Percentiles rank a stretch among this genome's conserved stretches.
phyloP scores from a whole-genome alignment of 140 eudicot species.

The Stevia rebaudiana region DNA sequence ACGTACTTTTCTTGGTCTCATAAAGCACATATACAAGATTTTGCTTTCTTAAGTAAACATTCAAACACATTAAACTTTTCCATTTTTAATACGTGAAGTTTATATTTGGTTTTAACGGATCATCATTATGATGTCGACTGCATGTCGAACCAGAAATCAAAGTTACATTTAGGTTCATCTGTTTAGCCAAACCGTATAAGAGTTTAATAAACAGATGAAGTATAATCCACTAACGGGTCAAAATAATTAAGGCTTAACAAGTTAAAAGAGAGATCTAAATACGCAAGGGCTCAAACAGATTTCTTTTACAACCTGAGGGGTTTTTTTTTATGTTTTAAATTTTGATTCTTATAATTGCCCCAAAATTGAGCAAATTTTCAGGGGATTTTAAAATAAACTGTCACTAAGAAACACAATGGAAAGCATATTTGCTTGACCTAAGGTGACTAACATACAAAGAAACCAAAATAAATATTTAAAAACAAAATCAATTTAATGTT shows the following conservation, averaged over 20 bases:
- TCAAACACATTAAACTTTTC: too few relatives aligned
- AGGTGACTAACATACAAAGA: conserved; percentile 6
- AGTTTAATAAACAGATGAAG: neutral
- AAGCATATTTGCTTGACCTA: conserved; percentile 20
- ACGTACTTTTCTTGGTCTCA: too few relatives aligned
- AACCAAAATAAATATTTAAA: neutral
- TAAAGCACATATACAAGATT: too few relatives aligned
- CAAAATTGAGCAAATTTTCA: too few relatives aligned
- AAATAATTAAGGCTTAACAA: too few relatives aligned
- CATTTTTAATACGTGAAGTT: too few relatives aligned
- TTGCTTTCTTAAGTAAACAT: too few relatives aligned
- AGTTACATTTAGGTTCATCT: neutral
- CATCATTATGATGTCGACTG: too few relatives aligned
- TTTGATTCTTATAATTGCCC: too few relatives aligned
- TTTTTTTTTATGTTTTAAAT: neutral
- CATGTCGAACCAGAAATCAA: too few relatives aligned
- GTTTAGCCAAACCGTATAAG: neutral
- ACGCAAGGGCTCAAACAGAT: neutral
- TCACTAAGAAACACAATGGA: conserved; percentile 16
- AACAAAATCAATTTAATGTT: neutral
- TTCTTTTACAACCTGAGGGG: neutral
- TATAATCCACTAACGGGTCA: neutral
- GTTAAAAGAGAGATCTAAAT: too few relatives aligned
- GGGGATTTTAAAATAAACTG: neutral
- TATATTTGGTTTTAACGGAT: too few relatives aligned